Evolutionary conservation across 306 rosid species (phyloP).

Genomic region (Amphicarpaea edgeworthii): DNA sequence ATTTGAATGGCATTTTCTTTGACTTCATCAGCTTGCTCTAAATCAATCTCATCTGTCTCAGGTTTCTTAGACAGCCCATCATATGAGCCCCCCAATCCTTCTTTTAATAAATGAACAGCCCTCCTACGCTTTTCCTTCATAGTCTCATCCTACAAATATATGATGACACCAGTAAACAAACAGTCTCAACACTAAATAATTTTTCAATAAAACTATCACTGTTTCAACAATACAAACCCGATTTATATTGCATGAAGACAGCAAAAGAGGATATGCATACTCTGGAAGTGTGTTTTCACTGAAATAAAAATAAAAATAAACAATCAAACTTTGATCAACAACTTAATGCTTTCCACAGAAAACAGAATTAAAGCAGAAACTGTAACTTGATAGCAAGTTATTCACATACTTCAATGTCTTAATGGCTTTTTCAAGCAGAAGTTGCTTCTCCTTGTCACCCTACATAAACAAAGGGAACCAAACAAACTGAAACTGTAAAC

Average conservation of each 20-base stretch:
- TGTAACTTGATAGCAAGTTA: constrained; percentile 2
- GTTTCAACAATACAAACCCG: constrained; percentile 62
- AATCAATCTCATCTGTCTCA: constrained; percentile 50
- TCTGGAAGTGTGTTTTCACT: constrained; percentile 84
- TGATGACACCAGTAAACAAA: constrained; percentile 9
- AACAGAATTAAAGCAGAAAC: constrained; percentile 10
- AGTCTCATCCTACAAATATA: constrained; percentile 68
- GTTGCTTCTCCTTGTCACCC: constrained; percentile 74
- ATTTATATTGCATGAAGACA: constrained; percentile 66
- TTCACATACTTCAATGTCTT: constrained; percentile 69
- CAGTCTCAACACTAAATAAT: constrained; percentile 7
- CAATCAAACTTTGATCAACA: constrained; percentile 25
- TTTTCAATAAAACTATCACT: constrained; percentile 29
- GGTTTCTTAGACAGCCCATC: constrained; percentile 46
- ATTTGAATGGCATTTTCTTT: constrained; percentile 49
- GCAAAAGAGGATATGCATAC: constrained; percentile 72
- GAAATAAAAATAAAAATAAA: constrained; percentile 10
- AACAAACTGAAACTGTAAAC: constrained; percentile 33
- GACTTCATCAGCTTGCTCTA: constrained; percentile 28
- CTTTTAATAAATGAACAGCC: constrained; percentile 62
- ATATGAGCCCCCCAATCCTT: constrained; percentile 61
- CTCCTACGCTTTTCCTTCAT: constrained; percentile 68
- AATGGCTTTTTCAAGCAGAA: constrained; percentile 63
- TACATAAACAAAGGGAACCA: constrained; percentile 46
- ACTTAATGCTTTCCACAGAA: constrained; percentile 1